A percentile compares a stretch with the other conserved stretches of the same genome.
Evolutionary conservation across 257 asterid genomes (phyloP).

Genomic region (Capsicum baccatum): DNA sequence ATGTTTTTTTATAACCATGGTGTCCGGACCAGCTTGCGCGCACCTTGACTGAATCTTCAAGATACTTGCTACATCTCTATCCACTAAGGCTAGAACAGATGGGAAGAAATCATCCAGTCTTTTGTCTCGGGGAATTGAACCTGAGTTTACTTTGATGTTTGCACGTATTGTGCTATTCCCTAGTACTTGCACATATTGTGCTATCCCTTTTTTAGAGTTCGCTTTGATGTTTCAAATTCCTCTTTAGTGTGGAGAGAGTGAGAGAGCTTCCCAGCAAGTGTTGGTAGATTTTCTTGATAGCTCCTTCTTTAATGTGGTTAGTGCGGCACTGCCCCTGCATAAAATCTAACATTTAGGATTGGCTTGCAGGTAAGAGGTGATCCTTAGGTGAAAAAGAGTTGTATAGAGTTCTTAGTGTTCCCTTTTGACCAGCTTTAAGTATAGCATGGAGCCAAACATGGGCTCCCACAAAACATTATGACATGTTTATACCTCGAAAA

Average conservation of each 20-base stretch:
- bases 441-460: constrained; percentile 21
- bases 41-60: too few relatives aligned
- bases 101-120: too few relatives aligned
- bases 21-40: too few relatives aligned
- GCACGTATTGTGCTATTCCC: too few relatives aligned
- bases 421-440: constrained; percentile 1
- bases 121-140: too few relatives aligned
- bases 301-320: constrained; percentile 12
- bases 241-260: not conserved
- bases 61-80: too few relatives aligned
- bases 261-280: not conserved
- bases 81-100: too few relatives aligned
- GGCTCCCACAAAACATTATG: not conserved
- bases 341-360: constrained; percentile 5
- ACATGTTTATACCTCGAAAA: constrained; percentile 21
- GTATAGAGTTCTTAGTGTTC: not conserved
- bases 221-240: not conserved
- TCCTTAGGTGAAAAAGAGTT: constrained; percentile 20
- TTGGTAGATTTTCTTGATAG: not conserved
- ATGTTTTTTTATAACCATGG: too few relatives aligned
- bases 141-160: too few relatives aligned
- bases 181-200: not conserved
- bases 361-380: constrained; percentile 10
- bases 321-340: constrained; percentile 5
- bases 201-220: not conserved